Base-by-base conservation (phyloP, 129 eudicot species). In the Ambrosia artemisiifolia region DNA sequence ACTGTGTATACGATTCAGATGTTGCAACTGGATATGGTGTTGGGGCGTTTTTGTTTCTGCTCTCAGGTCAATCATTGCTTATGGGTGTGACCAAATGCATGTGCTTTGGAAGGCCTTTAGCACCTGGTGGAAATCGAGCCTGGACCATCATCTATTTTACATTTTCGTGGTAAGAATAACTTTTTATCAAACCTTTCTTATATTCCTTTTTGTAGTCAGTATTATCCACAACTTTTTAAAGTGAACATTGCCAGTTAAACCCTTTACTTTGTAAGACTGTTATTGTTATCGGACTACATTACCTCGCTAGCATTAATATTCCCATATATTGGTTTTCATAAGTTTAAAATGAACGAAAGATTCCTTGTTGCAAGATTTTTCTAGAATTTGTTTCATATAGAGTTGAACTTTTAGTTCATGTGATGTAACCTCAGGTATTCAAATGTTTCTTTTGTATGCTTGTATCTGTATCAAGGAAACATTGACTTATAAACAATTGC, bases 61-160 rank as follows among this genome's bases (percentile, higher is more conserved):
- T 93, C 54, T 84, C 98, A 50, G 88, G 96, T 63, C 88, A 93
- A 79, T 89, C 98, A 18, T 80, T 93, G 72, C 95, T 93, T 44
- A 90, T 93, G 96, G 95, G 85, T 46, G 91, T 93, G 70, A 93
- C 98, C 42, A 93, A 81, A 72, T 93, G 95, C 88, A 93, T 93
- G 96, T 93, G 98, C 65, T 90, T 93, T 60, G 98, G 98, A 69
- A 87, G 88, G 71, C 96, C 96, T 34, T 84, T 93, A 81, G 79
- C 86, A 44, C 96, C 96, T 63, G 98, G 98, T 17, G 83, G 84
- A 34, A 78, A 85, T 78, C 95, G 98, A 78, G 98, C 98, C 12
- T 93, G 96, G 96, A 72, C 95, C 68, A 93, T 93, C 67, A 90
- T 93, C 73, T 93, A 93, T 78, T 93, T 93, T 66, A 40, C 85